Evolutionary conservation across 371 early-diverging fungal species (phyloP), one percentile per base, ranked within the genome.

Genomic region (Rozella allomycis): DNA sequence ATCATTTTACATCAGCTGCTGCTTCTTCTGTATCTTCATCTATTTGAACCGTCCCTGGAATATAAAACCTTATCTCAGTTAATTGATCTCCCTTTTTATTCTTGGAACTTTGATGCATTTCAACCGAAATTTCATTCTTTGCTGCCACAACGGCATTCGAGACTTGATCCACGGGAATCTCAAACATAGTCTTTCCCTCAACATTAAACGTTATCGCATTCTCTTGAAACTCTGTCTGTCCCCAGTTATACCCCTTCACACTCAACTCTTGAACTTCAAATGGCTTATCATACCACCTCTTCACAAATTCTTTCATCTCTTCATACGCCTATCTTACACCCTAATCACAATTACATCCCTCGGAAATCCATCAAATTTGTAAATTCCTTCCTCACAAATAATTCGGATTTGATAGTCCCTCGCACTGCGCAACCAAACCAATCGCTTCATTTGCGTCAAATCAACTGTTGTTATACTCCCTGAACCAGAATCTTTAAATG

Each of bases 191-290:
- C 40, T 73, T 76, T 44, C 78, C 75, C 16, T 62, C 58, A 14
- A 77, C 78, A 33, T 60, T 72, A 50, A 90, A 91, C 5, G 68
- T 51, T 38, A 91, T 52, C 29, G 70, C 57, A 16, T 66, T 60
- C 16, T 77, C 78, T 64, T 78, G 63, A 40, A 84, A 78, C 30
- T 82, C 83, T 6, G 78, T 63, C 49, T 72, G 68, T 27, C 88
- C 94, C 91, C 94, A 90, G 60, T 91, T 90, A 77, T 81, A 85
- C 20, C 96, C 96, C 33, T 72, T 74, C 6, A 86, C 52, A 34
- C 80, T 76, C 26, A 76, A 43, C 34, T 94, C 91, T 37, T 70
- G 75, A 8, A 54, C 40, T 43, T 94, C 93, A 41, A 61, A 55
- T 11, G 48, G 36, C n/a, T n/a, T n/a, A n/a, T n/a, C n/a, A n/a